Conservation (phyloP, 441 rosid species). For the Geranium incanum region DNA sequence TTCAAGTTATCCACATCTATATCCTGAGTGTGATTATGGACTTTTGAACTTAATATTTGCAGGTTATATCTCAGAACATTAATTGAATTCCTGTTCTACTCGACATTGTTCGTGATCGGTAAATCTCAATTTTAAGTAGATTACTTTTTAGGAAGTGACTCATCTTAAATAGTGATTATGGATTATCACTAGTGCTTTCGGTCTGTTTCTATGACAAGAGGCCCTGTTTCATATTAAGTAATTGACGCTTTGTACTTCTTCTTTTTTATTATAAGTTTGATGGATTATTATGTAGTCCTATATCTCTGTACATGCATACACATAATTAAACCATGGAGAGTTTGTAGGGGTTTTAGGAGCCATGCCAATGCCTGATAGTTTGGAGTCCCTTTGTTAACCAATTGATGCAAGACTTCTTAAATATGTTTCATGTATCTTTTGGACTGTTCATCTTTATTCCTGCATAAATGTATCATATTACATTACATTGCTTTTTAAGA, state of each 20-base stretch:
- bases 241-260: neutral
- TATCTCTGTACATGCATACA: neutral
- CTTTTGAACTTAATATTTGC: slow-evolving; percentile 9
- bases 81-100: slow-evolving; percentile 4
- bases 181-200: neutral
- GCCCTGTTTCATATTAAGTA: neutral
- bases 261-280: neutral
- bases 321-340: neutral
- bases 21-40: neutral
- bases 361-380: neutral
- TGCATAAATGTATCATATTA: neutral
- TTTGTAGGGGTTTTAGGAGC: neutral
- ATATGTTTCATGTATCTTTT: neutral
- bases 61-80: slow-evolving; percentile 18
- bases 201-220: neutral
- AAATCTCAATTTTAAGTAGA: neutral
- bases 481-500: neutral
- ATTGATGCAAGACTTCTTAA: neutral
- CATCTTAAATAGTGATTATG: neutral
- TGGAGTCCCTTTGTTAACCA: neutral
- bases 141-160: neutral
- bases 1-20: neutral
- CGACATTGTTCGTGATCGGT: neutral
- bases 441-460: neutral
- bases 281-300: neutral